Evolutionary conservation across 1,284 basidiomycete species (phyloP).

Genomic region (Sphagnurus paluster): DNA sequence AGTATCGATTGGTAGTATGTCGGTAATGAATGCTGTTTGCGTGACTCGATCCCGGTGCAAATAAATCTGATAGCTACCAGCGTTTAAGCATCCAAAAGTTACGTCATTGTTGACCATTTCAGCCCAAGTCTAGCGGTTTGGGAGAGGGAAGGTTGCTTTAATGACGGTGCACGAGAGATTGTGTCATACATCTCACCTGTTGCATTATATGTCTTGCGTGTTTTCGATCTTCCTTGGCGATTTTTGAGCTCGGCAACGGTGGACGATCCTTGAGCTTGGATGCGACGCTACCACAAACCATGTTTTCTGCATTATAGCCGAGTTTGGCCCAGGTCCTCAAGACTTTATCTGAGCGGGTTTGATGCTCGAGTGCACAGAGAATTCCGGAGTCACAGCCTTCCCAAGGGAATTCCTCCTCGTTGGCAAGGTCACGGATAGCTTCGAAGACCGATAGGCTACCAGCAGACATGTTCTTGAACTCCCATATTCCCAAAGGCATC

Average conservation of each 20-base stretch:
- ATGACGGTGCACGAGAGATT: not conserved
- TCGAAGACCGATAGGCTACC: conserved; percentile 2
- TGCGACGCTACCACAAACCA: not conserved
- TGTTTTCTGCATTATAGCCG: conserved; percentile 1
- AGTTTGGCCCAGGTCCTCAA: not conserved
- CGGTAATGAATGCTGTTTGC: not conserved
- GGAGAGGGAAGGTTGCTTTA: no score
- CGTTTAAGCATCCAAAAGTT: not conserved
- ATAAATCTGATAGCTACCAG: not conserved
- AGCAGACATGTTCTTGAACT: conserved; percentile 13
- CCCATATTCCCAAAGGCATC: conserved; percentile 10
- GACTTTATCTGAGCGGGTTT: not conserved
- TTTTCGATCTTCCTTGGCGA: not conserved
- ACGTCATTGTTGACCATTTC: not conserved
- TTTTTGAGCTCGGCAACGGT: not conserved
- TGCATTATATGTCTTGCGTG: conserved; percentile 1
- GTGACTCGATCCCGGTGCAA: not conserved
- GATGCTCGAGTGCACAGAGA: not conserved
- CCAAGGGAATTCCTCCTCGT: not conserved
- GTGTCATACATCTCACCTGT: conserved; percentile 1
- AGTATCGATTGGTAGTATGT: not conserved
- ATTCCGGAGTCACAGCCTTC: not conserved
- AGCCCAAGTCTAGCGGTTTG: not conserved
- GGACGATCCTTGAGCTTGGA: not conserved
- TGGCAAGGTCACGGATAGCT: conserved; percentile 1